phyloP scores from a whole-genome alignment of 768 basidiomycete genomes.

The Auricularia sp. region DNA sequence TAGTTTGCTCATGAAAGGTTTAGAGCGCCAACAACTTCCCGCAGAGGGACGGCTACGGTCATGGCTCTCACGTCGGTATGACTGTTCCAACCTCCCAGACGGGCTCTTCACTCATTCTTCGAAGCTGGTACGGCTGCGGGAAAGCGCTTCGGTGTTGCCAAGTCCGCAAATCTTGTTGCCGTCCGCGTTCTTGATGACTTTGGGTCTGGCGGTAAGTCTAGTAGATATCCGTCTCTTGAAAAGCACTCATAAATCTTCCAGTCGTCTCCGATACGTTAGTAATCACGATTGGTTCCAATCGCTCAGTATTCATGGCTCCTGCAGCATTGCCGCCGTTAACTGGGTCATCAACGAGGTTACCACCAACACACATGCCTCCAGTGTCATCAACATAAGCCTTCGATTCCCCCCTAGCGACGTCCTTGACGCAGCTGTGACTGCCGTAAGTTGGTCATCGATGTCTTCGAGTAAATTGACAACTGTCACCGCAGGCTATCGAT shows the following conservation, averaged over 20 bases:
- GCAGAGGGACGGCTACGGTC: conserved; percentile 21
- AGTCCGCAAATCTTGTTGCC: conserved; percentile 79
- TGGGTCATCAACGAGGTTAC: conserved; percentile 18
- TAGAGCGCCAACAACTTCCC: neutral
- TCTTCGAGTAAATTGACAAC: neutral
- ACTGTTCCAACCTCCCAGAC: neutral
- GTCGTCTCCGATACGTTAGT: conserved; percentile 2
- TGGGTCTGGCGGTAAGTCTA: conserved; percentile 22
- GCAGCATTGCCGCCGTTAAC: conserved; percentile 21
- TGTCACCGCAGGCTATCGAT: conserved; percentile 27
- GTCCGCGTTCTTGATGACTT: conserved; percentile 28
- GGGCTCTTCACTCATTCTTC: neutral
- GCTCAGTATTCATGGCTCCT: neutral
- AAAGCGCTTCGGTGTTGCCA: conserved; percentile 87
- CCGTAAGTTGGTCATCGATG: neutral
- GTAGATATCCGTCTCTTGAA: neutral
- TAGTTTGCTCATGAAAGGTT: neutral
- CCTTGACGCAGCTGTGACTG: conserved; percentile 70
- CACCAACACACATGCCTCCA: conserved; percentile 18
- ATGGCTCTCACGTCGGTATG: conserved; percentile 28
- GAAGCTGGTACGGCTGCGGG: conserved; percentile 90
- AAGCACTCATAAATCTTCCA: neutral
- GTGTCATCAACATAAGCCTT: conserved; percentile 71
- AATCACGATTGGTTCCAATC: neutral
- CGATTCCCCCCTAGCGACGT: conserved; percentile 87